phyloP scores from a whole-genome alignment of 2,329 filamentous ascomycete genomes.

The Akanthomyces lecanii region DNA sequence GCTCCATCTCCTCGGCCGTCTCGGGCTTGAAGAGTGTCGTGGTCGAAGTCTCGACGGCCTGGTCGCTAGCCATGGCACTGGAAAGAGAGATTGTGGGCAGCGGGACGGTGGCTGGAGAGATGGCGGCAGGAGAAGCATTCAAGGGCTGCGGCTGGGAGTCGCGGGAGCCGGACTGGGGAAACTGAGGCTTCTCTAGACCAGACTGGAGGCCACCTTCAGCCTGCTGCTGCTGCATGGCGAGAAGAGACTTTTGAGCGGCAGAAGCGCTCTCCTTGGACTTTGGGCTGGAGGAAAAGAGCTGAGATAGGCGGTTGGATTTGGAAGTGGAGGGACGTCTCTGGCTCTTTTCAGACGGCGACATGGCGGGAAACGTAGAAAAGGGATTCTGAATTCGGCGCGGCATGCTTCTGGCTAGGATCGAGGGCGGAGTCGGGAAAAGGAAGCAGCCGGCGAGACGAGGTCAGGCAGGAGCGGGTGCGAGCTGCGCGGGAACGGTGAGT shows the following conservation, averaged over 20 bases:
- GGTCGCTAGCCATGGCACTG: slow-evolving; percentile 72
- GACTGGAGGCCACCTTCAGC: not conserved
- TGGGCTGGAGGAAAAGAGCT: slow-evolving; percentile 77
- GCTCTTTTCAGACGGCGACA: slow-evolving; percentile 45
- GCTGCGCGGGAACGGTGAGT: not conserved
- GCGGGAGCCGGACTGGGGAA: not conserved
- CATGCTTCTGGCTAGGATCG: slow-evolving; percentile 40
- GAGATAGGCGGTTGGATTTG: slow-evolving; percentile 72
- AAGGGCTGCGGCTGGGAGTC: slow-evolving; percentile 15
- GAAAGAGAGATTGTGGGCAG: slow-evolving; percentile 90
- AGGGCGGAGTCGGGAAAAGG: not conserved
- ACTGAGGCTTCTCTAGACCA: not conserved
- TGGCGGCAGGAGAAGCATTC: slow-evolving; percentile 54
- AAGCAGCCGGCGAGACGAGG: slow-evolving; percentile 9
- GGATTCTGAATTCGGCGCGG: slow-evolving; percentile 56
- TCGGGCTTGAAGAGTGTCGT: slow-evolving; percentile 83
- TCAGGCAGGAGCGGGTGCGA: not conserved
- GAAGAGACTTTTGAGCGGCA: slow-evolving; percentile 62
- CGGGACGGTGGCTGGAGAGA: slow-evolving; percentile 68
- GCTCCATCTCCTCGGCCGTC: slow-evolving; percentile 74
- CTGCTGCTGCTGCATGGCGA: slow-evolving; percentile 56
- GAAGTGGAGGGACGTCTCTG: slow-evolving; percentile 58
- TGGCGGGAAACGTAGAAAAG: slow-evolving; percentile 49
- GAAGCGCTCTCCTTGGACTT: slow-evolving; percentile 63
- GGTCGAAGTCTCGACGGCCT: slow-evolving; percentile 66